Evolutionary conservation across 192 early-diverging fungal genomes (phyloP).

Genomic region (Mortierella claussenii): DNA sequence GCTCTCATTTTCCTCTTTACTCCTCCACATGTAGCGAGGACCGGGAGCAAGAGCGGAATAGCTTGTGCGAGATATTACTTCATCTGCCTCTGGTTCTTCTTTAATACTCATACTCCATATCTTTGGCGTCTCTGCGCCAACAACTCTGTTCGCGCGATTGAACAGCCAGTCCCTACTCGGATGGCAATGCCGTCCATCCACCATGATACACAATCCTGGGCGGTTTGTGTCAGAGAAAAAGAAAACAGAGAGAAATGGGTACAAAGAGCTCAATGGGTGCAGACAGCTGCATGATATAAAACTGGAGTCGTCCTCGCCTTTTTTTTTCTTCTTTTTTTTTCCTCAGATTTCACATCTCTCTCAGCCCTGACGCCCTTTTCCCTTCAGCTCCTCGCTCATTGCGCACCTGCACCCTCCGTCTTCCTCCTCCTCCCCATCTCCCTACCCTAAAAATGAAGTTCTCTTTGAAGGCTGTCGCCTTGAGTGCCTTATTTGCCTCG

Average conservation of each 20-base stretch:
- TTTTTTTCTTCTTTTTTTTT: constrained; percentile 3
- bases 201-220: too few relatives aligned
- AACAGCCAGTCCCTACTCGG: not conserved
- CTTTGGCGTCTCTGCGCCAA: not conserved
- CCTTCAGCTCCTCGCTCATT: too few relatives aligned
- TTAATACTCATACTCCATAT: too few relatives aligned
- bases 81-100: too few relatives aligned
- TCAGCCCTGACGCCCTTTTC: constrained; percentile 1
- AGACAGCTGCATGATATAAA: constrained; percentile 6
- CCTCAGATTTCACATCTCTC: constrained; percentile 32
- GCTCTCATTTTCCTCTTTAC: too few relatives aligned
- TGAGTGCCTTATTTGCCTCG: constrained; percentile 29
- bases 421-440: constrained; percentile 1
- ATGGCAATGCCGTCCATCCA: too few relatives aligned
- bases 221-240: too few relatives aligned
- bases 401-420: not conserved
- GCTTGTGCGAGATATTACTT: too few relatives aligned
- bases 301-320: not conserved
- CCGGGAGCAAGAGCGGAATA: too few relatives aligned
- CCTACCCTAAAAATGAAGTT: constrained; percentile 38
- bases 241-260: not conserved
- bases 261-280: not conserved
- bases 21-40: too few relatives aligned
- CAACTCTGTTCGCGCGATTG: not conserved
- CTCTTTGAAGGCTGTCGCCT: constrained; percentile 39